Conservation (phyloP, 306 rosid species). For the Fragaria ananassa region DNA sequence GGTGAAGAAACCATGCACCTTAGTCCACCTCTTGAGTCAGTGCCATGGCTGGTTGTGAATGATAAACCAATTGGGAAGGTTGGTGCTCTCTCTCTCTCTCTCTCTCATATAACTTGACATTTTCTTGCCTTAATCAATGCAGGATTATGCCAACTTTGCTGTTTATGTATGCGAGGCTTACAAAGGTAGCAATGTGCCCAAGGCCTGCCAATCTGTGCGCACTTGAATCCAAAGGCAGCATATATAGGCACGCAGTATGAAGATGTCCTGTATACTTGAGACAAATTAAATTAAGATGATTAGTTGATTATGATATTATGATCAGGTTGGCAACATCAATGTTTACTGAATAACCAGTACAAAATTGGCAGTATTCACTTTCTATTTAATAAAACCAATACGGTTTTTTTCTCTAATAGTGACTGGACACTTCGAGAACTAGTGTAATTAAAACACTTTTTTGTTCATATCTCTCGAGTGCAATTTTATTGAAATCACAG, state of each 20-base stretch:
- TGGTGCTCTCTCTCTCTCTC: background rate
- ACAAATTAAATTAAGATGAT: background rate
- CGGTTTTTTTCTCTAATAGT: too few relatives aligned
- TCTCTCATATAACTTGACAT: background rate
- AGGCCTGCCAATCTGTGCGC: background rate
- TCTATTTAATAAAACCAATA: background rate
- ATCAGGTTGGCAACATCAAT: background rate
- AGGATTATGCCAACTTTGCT: slow-evolving; percentile 23
- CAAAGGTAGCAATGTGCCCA: slow-evolving; percentile 9
- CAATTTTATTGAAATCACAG: too few relatives aligned
- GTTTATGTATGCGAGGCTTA: slow-evolving; percentile 22
- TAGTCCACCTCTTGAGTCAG: slow-evolving; percentile 30
- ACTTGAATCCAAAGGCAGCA: background rate
- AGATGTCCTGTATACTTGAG: background rate
- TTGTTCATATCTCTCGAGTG: too few relatives aligned
- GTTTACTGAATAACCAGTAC: background rate
- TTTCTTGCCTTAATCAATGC: background rate
- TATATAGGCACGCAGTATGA: background rate
- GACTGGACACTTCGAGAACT: too few relatives aligned
- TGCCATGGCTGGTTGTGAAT: slow-evolving; percentile 65
- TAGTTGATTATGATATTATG: background rate
- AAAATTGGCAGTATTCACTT: background rate
- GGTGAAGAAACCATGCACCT: slow-evolving; percentile 38
- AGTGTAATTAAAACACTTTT: too few relatives aligned
- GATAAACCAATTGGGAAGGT: slow-evolving; percentile 50